A percentile compares a stretch with the other conserved stretches of the same genome.
Evolutionary conservation across 441 rosid species (phyloP).

Genomic region (Sinapis alba): DNA sequence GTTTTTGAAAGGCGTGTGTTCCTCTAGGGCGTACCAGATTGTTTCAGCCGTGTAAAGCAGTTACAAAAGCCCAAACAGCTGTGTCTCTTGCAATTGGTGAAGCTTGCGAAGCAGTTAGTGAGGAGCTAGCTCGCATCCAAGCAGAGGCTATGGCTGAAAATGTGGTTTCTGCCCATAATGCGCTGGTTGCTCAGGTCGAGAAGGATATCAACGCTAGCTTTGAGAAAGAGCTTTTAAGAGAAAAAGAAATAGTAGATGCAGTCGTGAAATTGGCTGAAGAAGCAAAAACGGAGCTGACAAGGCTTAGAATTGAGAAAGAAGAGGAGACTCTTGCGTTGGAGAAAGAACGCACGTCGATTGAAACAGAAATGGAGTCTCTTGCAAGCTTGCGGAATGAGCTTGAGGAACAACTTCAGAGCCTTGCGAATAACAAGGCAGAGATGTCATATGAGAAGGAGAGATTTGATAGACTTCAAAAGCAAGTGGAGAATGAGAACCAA

Average conservation of each 20-base stretch:
- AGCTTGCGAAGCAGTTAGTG: slow-evolving; percentile 72
- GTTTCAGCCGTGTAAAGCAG: slow-evolving; percentile 94
- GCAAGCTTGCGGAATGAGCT: slow-evolving; percentile 68
- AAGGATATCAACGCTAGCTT: slow-evolving; percentile 77
- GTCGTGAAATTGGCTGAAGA: slow-evolving; percentile 92
- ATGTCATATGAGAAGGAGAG: slow-evolving; percentile 83
- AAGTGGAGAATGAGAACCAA: slow-evolving; percentile 74
- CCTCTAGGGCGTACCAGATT: slow-evolving; percentile 78
- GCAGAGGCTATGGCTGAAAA: slow-evolving; percentile 96
- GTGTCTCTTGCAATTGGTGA: slow-evolving; percentile 88
- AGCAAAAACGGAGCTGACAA: slow-evolving; percentile 70
- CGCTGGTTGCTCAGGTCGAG: slow-evolving; percentile 84
- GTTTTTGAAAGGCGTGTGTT: slow-evolving; percentile 7
- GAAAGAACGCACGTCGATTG: slow-evolving; percentile 72
- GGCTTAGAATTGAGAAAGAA: slow-evolving; percentile 70
- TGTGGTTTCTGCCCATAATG: slow-evolving; percentile 78
- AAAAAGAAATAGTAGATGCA: slow-evolving; percentile 70
- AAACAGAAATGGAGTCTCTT: slow-evolving; percentile 86
- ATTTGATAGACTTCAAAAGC: slow-evolving; percentile 59
- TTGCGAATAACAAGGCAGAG: slow-evolving; percentile 72
- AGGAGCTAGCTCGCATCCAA: slow-evolving; percentile 90
- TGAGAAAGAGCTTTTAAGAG: slow-evolving; percentile 73
- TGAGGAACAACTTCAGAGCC: slow-evolving; percentile 76
- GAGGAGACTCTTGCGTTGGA: slow-evolving; percentile 62
- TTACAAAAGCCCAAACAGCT: slow-evolving; percentile 95